Evolutionary conservation across 768 basidiomycete genomes (phyloP).

Genomic region (Russula virescens): DNA sequence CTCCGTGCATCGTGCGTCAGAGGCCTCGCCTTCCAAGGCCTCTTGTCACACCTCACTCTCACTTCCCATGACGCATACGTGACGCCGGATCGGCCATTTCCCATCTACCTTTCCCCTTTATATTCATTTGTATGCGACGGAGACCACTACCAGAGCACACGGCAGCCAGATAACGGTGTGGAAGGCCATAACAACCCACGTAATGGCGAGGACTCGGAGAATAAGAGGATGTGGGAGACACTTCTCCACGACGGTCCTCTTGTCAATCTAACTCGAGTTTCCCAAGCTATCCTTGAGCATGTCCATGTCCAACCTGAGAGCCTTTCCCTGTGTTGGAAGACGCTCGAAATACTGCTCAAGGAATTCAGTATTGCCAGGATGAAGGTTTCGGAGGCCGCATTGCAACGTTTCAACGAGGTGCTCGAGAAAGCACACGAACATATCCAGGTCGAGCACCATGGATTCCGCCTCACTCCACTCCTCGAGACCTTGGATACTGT

Average conservation of each 20-base stretch:
- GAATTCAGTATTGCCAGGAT: neutral
- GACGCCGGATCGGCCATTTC: neutral
- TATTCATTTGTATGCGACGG: neutral
- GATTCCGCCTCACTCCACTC: conserved; percentile 1
- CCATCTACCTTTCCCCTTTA: neutral
- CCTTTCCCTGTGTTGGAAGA: conserved; percentile 13
- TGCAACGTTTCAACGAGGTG: neutral
- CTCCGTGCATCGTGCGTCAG: conserved; percentile 9
- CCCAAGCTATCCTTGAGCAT: neutral
- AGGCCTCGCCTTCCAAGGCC: conserved; percentile 5
- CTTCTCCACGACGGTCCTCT: conserved; percentile 9
- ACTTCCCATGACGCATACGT: neutral
- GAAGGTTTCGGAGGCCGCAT: neutral
- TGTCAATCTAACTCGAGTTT: neutral
- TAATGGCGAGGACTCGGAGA: too few relatives aligned
- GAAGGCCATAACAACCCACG: too few relatives aligned
- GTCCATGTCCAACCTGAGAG: neutral
- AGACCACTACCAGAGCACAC: neutral
- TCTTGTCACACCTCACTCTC: neutral
- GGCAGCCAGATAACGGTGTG: too few relatives aligned
- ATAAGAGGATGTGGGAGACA: neutral
- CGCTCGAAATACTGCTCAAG: conserved; percentile 7
- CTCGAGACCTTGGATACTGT: conserved; percentile 4
- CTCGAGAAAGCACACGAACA: neutral
- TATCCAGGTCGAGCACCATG: neutral